Conservation (phyloP, 2,329 filamentous ascomycete species). For the Colletotrichum spinosum region DNA sequence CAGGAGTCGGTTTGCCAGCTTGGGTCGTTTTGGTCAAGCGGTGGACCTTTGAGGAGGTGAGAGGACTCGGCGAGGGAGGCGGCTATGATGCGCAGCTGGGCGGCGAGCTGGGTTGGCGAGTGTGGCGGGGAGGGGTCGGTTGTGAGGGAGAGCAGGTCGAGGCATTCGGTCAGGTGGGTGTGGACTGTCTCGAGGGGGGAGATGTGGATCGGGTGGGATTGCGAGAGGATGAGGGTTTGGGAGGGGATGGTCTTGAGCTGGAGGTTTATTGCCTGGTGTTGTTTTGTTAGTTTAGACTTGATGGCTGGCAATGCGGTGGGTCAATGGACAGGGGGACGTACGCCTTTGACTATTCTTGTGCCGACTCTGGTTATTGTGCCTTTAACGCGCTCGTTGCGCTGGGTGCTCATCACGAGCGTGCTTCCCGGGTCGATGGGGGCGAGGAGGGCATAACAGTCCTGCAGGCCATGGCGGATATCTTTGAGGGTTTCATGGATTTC, state of each 20-base stretch:
- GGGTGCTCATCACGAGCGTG: constrained; percentile 89
- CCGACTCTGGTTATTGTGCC: constrained; percentile 92
- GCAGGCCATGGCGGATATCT: constrained; percentile 73
- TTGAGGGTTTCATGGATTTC: constrained; percentile 61
- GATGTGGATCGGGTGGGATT: constrained; percentile 67
- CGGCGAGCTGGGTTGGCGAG: constrained; percentile 67
- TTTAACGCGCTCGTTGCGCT: constrained; percentile 89
- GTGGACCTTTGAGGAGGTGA: constrained; percentile 67
- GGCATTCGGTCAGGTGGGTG: constrained; percentile 82
- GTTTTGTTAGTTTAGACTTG: background rate
- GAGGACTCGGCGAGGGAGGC: constrained; percentile 65
- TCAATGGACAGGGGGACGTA: constrained; percentile 57
- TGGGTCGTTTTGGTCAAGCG: constrained; percentile 51
- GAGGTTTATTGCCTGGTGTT: constrained; percentile 76
- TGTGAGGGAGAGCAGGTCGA: constrained; percentile 81
- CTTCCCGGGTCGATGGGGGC: constrained; percentile 86
- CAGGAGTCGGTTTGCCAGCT: constrained; percentile 59
- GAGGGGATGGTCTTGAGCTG: constrained; percentile 76
- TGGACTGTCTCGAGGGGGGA: constrained; percentile 78
- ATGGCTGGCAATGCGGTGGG: background rate
- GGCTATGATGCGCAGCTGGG: constrained; percentile 67
- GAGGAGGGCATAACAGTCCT: constrained; percentile 89
- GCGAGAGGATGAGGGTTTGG: constrained; percentile 61
- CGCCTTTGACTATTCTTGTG: constrained; percentile 90
- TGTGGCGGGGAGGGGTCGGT: constrained; percentile 62